Evolutionary conservation across 495 filamentous ascomycete species (phyloP).

Genomic region (Neurospora cerealis): DNA sequence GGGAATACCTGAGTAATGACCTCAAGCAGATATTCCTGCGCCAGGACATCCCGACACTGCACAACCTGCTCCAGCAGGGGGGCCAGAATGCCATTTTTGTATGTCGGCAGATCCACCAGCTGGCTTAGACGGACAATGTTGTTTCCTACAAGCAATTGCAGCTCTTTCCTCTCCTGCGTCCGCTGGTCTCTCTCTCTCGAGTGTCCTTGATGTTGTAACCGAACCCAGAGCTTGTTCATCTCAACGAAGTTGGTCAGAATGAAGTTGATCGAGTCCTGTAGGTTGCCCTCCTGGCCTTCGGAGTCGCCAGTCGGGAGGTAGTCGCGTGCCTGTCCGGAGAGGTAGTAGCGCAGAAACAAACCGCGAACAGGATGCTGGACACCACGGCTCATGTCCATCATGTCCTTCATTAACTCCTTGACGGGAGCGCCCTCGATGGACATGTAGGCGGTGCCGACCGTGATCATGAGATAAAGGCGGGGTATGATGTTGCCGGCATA

Average conservation of each 20-base stretch:
- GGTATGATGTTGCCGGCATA: slow-evolving; percentile 98
- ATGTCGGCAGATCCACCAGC: slow-evolving; percentile 85
- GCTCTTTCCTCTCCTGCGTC: slow-evolving; percentile 87
- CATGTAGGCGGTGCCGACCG: slow-evolving; percentile 98
- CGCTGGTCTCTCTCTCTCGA: slow-evolving; percentile 87
- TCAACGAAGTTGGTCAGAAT: slow-evolving; percentile 97
- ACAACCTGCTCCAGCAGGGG: slow-evolving; percentile 94
- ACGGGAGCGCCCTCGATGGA: slow-evolving; percentile 94
- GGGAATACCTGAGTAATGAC: slow-evolving; percentile 99
- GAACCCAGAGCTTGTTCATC: slow-evolving; percentile 99
- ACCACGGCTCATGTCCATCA: slow-evolving; percentile 99
- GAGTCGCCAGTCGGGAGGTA: slow-evolving; percentile 68
- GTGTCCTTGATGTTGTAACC: slow-evolving; percentile 93
- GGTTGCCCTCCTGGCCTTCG: slow-evolving; percentile 91
- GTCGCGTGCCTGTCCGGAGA: slow-evolving; percentile 88
- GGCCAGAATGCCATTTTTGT: slow-evolving; percentile 82
- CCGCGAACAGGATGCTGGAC: slow-evolving; percentile 95
- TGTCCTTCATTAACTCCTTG: slow-evolving; percentile 99
- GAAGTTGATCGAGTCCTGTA: slow-evolving; percentile 96
- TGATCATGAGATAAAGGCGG: slow-evolving; percentile 95
- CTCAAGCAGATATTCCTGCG: slow-evolving; percentile 94
- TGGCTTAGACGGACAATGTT: slow-evolving; percentile 94
- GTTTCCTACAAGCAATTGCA: slow-evolving; percentile 90
- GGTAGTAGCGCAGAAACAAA: slow-evolving; percentile 89
- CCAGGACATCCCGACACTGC: slow-evolving; percentile 91